Base-by-base conservation (phyloP, 2,329 filamentous ascomycete species). In the Exophiala mesophila region DNA sequence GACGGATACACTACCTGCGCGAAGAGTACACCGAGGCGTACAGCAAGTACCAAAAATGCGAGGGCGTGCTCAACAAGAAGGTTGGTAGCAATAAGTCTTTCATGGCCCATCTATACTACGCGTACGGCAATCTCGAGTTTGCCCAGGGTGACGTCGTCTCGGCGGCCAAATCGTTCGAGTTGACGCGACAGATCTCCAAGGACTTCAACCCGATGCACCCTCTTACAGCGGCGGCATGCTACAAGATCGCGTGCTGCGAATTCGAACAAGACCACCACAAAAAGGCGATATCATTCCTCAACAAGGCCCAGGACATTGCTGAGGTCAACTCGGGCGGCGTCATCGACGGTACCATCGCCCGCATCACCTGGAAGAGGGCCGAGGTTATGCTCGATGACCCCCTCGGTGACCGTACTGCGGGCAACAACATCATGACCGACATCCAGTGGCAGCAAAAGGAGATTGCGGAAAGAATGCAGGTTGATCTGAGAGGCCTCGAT, bases 331-430 rank as follows among this genome's bases (percentile, higher is more conserved):
- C 20, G 17, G 15, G 18, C 15, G 29, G 36, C 20, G 26, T 26
- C 19, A 36, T 41, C 28, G 41, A 45, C 30, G 41, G 41, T 6
- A 41, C 37, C 8, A 33, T 45, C 19, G 41, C 37, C 13, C 38
- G 41, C 4, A 45, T 45, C 30, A 38, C 26, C 17, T 45, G 39
- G 15, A 45, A 45, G 16, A 41, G 17, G 17, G 37, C 36, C 24
- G 41, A 44, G 17, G 35, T 45, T 5, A 18, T 45, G 26, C 28
- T 45, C 24, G 41, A 45, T 20, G 41, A 44, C 12, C 34, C 41
- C 18, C 12, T 32, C 9, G 39, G 39, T 28, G 34, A 44, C 20
- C 35, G 35, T 20, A n/a, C 9, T 2, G 24, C 23, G n/a, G 41
- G 34, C 12, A 38, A 23, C 16, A 18, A 44, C 10, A 18, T 38